Base-by-base conservation (phyloP, 805 yeast species). In the Candida ulmi region DNA sequence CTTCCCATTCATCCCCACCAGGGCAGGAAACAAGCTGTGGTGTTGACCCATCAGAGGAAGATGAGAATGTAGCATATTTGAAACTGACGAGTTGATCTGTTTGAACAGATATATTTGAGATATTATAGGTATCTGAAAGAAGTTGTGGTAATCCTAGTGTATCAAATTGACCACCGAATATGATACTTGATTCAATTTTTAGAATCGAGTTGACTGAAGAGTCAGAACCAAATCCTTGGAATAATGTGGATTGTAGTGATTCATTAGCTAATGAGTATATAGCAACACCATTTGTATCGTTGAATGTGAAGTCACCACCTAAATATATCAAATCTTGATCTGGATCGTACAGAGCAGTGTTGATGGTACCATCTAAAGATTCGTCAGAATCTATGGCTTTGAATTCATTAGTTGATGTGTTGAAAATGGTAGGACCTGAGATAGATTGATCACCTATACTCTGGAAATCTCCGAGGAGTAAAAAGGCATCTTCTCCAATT, bases 131-230 rank as follows among this genome's bases (percentile, higher is more conserved):
- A 29, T 45, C 45, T 0, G 50, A 42, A 12, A 40, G 51, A 15
- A 39, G 43, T 33, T 42, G 64, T 52, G 40, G 59, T 44, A 45
- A 48, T 36, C 46, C 66, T 45, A 39, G 62, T 9, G 82, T 74
- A 40, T 66, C 53, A 55, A 93, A 88, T 3, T 62, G 43, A 11
- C 99, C 99, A 2, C 93, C 91, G 63, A 88, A 91, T 11, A 93
- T 56, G 8, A 93, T 68, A 29, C 74, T 78, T 11, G 60, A 51
- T 29, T 68, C 69, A 35, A 76, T 54, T 44, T 71, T 69, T 0
- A 75, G 47, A 15, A 93, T 88, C 8, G 90, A 66, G 44, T 79
- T 76, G 12, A 93, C 74, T 0, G 50, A 43, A 1, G 90, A 67
- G 42, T 73, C 67, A 26, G 69, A 54, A 7, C 79, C 80, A 55